Evolutionary conservation across 169 alveolate species (phyloP), one percentile per base, ranked within the genome.

Genomic region (Besnoitia besnoiti): DNA sequence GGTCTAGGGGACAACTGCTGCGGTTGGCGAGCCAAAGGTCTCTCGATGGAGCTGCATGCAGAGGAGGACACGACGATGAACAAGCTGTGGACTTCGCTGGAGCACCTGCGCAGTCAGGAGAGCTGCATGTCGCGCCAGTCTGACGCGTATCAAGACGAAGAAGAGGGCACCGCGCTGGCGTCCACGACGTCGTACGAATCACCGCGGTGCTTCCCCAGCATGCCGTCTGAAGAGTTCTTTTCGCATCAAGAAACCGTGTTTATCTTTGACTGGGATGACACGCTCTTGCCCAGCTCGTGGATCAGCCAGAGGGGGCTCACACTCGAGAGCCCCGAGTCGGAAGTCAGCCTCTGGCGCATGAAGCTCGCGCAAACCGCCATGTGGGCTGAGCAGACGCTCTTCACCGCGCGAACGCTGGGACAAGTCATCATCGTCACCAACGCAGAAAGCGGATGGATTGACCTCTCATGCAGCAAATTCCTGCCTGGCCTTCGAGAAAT

Each of bases 221-320:
- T 73, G 47, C 82, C 79, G 14, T 10, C 82, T 19, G 82, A 73
- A n/a, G 90, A 85, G 75, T 1, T 35, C 12, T 90, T 90, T 24
- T 40, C 90, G 3, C 73, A 27, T 19, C 51, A 75, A 42, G 90
- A 62, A 33, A 90, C 90, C 33, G 61, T 90, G 16, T 77, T 76
- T 35, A 90, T 76, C 62, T 75, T 76, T 47, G 93, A 90, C 73
- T 76, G 90, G 90, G 90, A 91, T 27, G 94, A 91, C 85, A 91
- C 94, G 12, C 91, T 91, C 27, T 33, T 91, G 89, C 94, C 94
- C 47, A 77, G 91, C 85, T n/a, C 91, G 27, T 91, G 94, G 94
- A 14, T 91, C 61, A 16, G 46, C 30, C 91, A 82, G 47, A 35
- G 55, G 75, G 51, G 59, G 30, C 77, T 79, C 55, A 33, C 44